phyloP scores from a whole-genome alignment of 2,329 filamentous ascomycete genomes.

The Neonectria ditissima region DNA sequence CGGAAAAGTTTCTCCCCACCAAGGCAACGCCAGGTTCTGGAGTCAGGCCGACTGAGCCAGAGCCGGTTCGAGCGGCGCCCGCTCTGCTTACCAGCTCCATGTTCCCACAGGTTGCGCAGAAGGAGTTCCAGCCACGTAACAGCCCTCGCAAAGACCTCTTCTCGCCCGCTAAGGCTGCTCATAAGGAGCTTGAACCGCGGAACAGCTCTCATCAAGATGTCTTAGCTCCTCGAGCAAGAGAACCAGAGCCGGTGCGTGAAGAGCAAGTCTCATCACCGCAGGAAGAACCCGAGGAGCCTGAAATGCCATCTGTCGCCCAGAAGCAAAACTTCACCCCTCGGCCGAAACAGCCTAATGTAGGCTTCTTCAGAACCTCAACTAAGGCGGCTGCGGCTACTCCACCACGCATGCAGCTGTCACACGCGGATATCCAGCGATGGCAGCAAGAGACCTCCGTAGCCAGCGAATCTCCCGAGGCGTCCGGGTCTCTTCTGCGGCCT shows the following conservation, averaged over 20 bases:
- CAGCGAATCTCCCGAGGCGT: conserved; percentile 53
- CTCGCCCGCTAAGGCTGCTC: conserved; percentile 47
- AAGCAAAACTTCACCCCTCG: conserved; percentile 63
- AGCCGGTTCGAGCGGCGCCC: conserved; percentile 35
- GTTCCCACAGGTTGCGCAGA: conserved; percentile 53
- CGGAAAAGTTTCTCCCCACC: conserved; percentile 46
- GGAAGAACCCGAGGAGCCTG: conserved; percentile 47
- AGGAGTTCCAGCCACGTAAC: conserved; percentile 48
- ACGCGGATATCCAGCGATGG: conserved; percentile 57
- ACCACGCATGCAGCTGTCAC: conserved; percentile 56
- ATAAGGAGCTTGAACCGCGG: conserved; percentile 10
- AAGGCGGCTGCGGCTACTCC: conserved; percentile 49
- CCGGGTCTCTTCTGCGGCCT: conserved; percentile 58
- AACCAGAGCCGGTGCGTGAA: conserved; percentile 20
- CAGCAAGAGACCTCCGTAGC: conserved; percentile 54
- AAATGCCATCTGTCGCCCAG: conserved; percentile 55
- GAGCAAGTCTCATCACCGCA: conserved; percentile 14
- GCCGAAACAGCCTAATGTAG: conserved; percentile 49
- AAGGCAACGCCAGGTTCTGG: conserved; percentile 38
- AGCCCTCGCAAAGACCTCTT: conserved; percentile 50
- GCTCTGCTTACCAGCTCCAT: conserved; percentile 53
- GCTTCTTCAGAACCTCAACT: conserved; percentile 54
- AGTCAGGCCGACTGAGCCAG: conserved; percentile 31
- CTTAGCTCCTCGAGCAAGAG: neutral
- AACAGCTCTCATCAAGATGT: neutral